Base-by-base conservation (phyloP, 2,329 filamentous ascomycete genomes). In the Diaporthe sp. region DNA sequence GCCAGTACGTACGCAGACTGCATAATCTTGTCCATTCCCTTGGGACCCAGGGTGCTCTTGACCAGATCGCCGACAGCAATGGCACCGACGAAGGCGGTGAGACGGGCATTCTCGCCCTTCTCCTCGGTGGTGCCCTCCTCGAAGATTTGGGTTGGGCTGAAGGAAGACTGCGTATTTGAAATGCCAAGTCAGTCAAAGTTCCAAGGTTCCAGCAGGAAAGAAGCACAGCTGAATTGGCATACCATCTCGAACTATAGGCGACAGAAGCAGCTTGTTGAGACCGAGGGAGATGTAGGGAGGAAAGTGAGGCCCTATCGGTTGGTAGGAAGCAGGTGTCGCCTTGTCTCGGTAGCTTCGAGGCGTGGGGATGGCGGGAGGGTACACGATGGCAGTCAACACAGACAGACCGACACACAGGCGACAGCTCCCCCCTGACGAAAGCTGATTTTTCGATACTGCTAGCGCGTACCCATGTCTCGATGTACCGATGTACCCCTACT, bases 1-100 rank as follows among this genome's bases (percentile, higher is more conserved):
- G 51, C 65, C 68, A 63, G 71, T 75, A 90, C 93, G 77, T 91
- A 97, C 94, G 94, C 96, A 83, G 95, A 98, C 85, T 97, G 95
- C 82, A 97, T 88, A 83, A 98, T 98, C 89, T 98, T 98, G 89
- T 98, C 97, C 96, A 98, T 98, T 79, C 97, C 97, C 88, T 98
- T 98, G 50, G 97, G 97, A 9, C 97, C 97, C 44, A 99, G 87
- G 15, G 97, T 98, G 84, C 94, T 97, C 90, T 99, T 99, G 71
- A 99, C 97, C 78, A 99, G 86, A 81, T 99, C 97, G 71, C 97
- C 97, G 61, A 99, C 97, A 72, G 97, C 97, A 82, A 99, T 99
- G 83, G 97, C 97, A 80, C 97, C 97, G 72, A 99, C 96, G 81
- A 99, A 99, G 78, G 96, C 96, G n/a, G 95, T 94, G 80, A 98